phyloP scores from a whole-genome alignment of 2,329 filamentous ascomycete species.

The Alternaria panax region DNA sequence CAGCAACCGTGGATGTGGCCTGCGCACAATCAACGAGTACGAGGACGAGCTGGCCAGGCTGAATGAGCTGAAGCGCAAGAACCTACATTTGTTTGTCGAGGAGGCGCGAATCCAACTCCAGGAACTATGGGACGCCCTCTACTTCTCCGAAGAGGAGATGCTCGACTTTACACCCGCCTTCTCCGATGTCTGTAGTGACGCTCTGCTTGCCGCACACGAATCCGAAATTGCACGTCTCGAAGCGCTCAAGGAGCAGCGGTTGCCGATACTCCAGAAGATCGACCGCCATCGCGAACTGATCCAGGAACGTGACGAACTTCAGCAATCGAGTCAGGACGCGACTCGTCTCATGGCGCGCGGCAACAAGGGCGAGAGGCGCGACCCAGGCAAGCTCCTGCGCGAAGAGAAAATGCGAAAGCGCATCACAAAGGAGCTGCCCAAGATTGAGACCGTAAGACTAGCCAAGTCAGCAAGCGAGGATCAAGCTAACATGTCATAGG shows the following conservation, averaged over 20 bases:
- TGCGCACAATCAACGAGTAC: slow-evolving; percentile 93
- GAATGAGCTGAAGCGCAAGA: slow-evolving; percentile 93
- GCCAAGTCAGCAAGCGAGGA: not conserved
- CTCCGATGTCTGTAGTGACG: slow-evolving; percentile 96
- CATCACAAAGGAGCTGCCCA: slow-evolving; percentile 94
- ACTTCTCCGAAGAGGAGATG: slow-evolving; percentile 98
- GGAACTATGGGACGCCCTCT: slow-evolving; percentile 92
- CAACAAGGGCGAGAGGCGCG: slow-evolving; percentile 90
- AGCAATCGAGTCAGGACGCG: slow-evolving; percentile 91
- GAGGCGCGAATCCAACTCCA: slow-evolving; percentile 90
- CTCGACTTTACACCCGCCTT: slow-evolving; percentile 97
- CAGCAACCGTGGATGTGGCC: slow-evolving; percentile 85
- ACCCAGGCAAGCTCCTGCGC: slow-evolving; percentile 89
- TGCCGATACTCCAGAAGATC: slow-evolving; percentile 80
- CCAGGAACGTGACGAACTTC: slow-evolving; percentile 84
- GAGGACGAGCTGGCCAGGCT: slow-evolving; percentile 87
- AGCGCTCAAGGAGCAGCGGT: slow-evolving; percentile 82
- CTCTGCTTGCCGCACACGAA: slow-evolving; percentile 92
- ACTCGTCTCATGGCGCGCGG: slow-evolving; percentile 91
- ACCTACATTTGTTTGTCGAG: slow-evolving; percentile 94
- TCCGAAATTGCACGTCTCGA: slow-evolving; percentile 85
- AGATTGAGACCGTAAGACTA: slow-evolving; percentile 70
- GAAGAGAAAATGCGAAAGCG: slow-evolving; percentile 99
- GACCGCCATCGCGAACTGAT: slow-evolving; percentile 84
- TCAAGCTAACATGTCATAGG: slow-evolving; percentile 15